Conservation (phyloP, 2,329 filamentous ascomycete genomes). For the Aspergillus aculeatinus region DNA sequence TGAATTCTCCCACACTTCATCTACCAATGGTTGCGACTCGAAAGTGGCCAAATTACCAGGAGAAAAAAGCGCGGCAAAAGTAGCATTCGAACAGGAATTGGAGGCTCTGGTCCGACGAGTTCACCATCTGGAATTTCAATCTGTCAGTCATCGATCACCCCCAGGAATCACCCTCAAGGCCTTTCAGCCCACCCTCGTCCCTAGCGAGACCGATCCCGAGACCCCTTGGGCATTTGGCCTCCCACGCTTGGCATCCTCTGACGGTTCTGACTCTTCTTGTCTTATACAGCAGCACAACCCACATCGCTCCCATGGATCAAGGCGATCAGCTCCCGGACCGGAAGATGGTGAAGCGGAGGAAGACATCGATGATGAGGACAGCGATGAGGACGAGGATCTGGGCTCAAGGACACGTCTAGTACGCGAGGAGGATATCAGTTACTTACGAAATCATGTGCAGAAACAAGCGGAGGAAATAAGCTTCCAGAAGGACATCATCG, state of each 20-base stretch:
- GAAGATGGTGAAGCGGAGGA: conserved; percentile 30
- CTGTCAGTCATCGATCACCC: conserved; percentile 55
- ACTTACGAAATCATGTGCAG: conserved; percentile 85
- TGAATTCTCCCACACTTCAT: conserved; percentile 29
- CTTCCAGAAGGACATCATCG: conserved; percentile 80
- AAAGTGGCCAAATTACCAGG: conserved; percentile 72
- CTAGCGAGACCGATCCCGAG: conserved; percentile 47
- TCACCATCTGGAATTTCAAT: conserved; percentile 77
- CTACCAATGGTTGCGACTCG: conserved; percentile 51
- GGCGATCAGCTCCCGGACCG: conserved; percentile 34
- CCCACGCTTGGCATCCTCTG: conserved; percentile 33
- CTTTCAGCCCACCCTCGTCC: conserved; percentile 59
- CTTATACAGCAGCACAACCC: conserved; percentile 38
- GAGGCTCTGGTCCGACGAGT: conserved; percentile 74
- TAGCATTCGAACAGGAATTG: conserved; percentile 77
- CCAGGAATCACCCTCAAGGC: conserved; percentile 79
- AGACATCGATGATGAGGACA: conserved; percentile 36
- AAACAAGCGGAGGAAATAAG: conserved; percentile 91
- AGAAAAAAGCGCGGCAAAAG: conserved; percentile 71
- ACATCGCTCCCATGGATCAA: conserved; percentile 39
- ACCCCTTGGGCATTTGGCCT: conserved; percentile 37
- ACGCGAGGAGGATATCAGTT: conserved; percentile 78
- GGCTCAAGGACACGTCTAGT: conserved; percentile 53
- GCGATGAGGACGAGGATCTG: conserved; percentile 51
- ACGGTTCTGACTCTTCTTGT: conserved; percentile 35